These are phyloP conservation scores for Tetragonia tetragonoides DNA, from an alignment of 148 eudicot species.

Conservation along the genomic window DNA sequence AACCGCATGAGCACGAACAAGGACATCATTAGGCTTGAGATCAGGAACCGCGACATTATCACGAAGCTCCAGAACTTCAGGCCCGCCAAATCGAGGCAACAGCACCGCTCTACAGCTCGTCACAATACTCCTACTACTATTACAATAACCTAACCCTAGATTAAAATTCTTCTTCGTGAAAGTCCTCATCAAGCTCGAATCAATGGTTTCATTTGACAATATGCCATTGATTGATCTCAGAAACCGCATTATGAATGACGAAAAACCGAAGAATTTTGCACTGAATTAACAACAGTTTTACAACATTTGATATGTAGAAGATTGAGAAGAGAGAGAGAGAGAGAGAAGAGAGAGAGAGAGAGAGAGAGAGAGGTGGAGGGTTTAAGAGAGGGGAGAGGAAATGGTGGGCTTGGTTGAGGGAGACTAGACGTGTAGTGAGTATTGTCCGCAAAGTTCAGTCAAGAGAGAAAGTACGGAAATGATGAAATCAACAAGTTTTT, in stretches of 20 bases:
- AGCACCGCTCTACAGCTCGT: slow-evolving; percentile 79
- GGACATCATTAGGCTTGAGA: slow-evolving; percentile 75
- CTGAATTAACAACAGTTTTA: background rate
- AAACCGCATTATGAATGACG: slow-evolving; percentile 43
- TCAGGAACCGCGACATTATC: slow-evolving; percentile 64
- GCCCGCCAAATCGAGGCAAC: slow-evolving; percentile 80
- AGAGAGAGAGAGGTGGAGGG: too few relatives aligned
- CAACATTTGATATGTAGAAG: background rate
- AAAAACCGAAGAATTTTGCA: background rate
- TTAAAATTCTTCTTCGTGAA: slow-evolving; percentile 5
- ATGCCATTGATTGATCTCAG: slow-evolving; percentile 32
- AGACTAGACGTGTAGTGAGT: slow-evolving; percentile 37
- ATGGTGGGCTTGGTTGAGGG: slow-evolving; percentile 21
- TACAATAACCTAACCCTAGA: slow-evolving; percentile 30
- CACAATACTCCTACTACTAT: slow-evolving; percentile 40
- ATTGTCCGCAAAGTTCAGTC: slow-evolving; percentile 25
- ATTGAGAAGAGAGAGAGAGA: background rate
- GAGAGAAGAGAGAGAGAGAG: background rate
- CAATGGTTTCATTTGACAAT: slow-evolving; percentile 19
- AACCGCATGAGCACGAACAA: slow-evolving; percentile 84
- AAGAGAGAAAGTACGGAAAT: too few relatives aligned
- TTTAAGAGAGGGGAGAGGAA: slow-evolving; percentile 14
- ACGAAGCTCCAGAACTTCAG: slow-evolving; percentile 67
- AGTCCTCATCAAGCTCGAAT: slow-evolving; percentile 16
- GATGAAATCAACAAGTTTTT: too few relatives aligned